Evolutionary conservation across 495 filamentous ascomycete species (phyloP).

Genomic region (Aspergillus kassunensis): DNA sequence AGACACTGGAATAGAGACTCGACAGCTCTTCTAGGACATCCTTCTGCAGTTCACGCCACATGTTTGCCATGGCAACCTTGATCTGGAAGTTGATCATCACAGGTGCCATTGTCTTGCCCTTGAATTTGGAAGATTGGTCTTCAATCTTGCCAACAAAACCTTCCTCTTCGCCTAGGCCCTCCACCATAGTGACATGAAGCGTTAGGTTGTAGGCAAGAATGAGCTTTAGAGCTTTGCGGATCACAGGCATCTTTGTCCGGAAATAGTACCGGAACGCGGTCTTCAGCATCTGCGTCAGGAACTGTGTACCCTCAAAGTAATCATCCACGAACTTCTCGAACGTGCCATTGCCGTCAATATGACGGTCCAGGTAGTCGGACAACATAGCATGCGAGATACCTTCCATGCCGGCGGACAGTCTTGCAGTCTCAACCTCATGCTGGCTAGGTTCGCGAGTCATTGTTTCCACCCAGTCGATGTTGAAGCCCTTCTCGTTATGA

Average conservation of each 20-base stretch:
- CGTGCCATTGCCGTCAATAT: slow-evolving; percentile 70
- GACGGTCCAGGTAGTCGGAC: slow-evolving; percentile 85
- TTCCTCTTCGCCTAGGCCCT: slow-evolving; percentile 79
- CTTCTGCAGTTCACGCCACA: slow-evolving; percentile 95
- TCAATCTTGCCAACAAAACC: slow-evolving; percentile 74
- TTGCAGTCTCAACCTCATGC: slow-evolving; percentile 80
- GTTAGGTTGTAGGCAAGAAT: slow-evolving; percentile 92
- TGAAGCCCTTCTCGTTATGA: slow-evolving; percentile 86
- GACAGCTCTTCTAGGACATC: slow-evolving; percentile 91
- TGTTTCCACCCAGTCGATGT: slow-evolving; percentile 83
- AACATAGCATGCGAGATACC: slow-evolving; percentile 72
- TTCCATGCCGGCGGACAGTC: slow-evolving; percentile 76
- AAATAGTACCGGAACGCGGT: slow-evolving; percentile 86
- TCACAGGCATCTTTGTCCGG: slow-evolving; percentile 75
- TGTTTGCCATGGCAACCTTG: slow-evolving; percentile 87
- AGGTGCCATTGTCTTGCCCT: slow-evolving; percentile 81
- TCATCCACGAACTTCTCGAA: slow-evolving; percentile 91
- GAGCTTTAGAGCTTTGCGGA: slow-evolving; percentile 87
- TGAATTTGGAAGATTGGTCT: slow-evolving; percentile 71
- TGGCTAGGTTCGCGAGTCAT: slow-evolving; percentile 66
- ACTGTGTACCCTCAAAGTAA: slow-evolving; percentile 89
- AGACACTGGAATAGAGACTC: slow-evolving; percentile 82
- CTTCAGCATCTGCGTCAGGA: slow-evolving; percentile 90
- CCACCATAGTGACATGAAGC: slow-evolving; percentile 84
- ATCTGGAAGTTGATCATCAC: slow-evolving; percentile 99